Conservation (phyloP, 805 yeast species). For the Schwanniomyces vanrijiae region DNA sequence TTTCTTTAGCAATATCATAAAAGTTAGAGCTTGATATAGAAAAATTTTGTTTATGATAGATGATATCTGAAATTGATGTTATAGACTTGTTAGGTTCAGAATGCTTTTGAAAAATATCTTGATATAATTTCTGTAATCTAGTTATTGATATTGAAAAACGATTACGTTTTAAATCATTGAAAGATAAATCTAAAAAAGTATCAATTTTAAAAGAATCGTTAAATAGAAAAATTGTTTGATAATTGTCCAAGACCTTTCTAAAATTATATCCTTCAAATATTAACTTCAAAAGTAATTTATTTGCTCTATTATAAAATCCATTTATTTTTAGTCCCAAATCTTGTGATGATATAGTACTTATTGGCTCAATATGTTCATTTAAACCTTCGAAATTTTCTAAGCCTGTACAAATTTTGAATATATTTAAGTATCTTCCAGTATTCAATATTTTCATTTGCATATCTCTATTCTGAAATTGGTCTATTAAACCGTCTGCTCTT, state of each 20-base stretch:
- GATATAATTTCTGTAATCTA: slow-evolving; percentile 23
- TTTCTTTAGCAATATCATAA: slow-evolving; percentile 45
- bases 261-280: slow-evolving; percentile 63
- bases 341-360: slow-evolving; percentile 32
- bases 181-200: slow-evolving; percentile 50
- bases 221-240: slow-evolving; percentile 61
- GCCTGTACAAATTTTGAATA: slow-evolving; percentile 61
- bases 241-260: slow-evolving; percentile 40
- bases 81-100: not conserved
- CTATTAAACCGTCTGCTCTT: slow-evolving; percentile 71
- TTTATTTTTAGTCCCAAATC: slow-evolving; percentile 57
- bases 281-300: slow-evolving; percentile 54
- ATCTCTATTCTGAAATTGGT: slow-evolving; percentile 54
- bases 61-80: slow-evolving; percentile 7
- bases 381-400: slow-evolving; percentile 34
- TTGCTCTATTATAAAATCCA: slow-evolving; percentile 67
- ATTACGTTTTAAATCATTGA: slow-evolving; percentile 52
- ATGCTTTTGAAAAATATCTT: slow-evolving; percentile 12
- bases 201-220: slow-evolving; percentile 52
- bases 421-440: slow-evolving; percentile 84
- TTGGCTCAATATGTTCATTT: slow-evolving; percentile 25
- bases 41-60: slow-evolving; percentile 22
- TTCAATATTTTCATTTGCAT: slow-evolving; percentile 65
- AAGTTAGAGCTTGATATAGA: slow-evolving; percentile 47
- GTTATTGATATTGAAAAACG: slow-evolving; percentile 30